Evolutionary conservation across 2,329 filamentous ascomycete genomes (phyloP), one percentile per base, ranked within the genome.

Genomic region (Fonsecaea nubica): DNA sequence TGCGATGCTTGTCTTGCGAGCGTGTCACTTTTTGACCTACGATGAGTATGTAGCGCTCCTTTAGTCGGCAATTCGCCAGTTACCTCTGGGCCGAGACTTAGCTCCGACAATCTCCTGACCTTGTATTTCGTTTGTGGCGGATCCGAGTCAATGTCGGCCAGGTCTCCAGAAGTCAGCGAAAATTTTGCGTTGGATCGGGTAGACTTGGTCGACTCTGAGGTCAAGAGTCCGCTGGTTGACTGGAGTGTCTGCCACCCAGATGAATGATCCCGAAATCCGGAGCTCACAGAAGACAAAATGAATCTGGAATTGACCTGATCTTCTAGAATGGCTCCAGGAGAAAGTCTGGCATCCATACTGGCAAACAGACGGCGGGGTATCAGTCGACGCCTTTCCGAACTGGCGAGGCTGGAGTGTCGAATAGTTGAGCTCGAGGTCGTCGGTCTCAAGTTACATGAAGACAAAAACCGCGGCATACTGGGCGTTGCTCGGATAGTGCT

Each of bases 171-270:
- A 13, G 69, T 61, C 48, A 73, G 62, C 2, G 69, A 67, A 13
- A 50, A 54, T 42, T 62, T 64, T 6, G 32, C 33, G 7, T 33
- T 61, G 6, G 45, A 50, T 13, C 18, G 18, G 15, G 25, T 25
- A 21, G 58, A 61, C 35, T 38, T 66, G 18, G 63, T 55, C n/a
- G 60, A 58, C 15, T 50, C 35, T 7, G 42, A 48, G 25, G 48
- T 50, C 15, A 50, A 38, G 13, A 65, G 33, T 50, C 62, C 61
- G 25, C 63, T 69, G 12, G 68, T 65, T 6, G 71, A 73, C 13
- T 65, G 69, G 15, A 73, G 66, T 13, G 67, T 70, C 52, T 71
- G 70, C 71, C 71, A 73, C 32, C 71, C 70, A 18, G 61, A 71
- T 4, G 70, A 71, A 38, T 36, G 65, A 25, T 33, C 42, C 32